Conservation (phyloP, 371 early-diverging fungal genomes). For the Mortierella sp. region DNA sequence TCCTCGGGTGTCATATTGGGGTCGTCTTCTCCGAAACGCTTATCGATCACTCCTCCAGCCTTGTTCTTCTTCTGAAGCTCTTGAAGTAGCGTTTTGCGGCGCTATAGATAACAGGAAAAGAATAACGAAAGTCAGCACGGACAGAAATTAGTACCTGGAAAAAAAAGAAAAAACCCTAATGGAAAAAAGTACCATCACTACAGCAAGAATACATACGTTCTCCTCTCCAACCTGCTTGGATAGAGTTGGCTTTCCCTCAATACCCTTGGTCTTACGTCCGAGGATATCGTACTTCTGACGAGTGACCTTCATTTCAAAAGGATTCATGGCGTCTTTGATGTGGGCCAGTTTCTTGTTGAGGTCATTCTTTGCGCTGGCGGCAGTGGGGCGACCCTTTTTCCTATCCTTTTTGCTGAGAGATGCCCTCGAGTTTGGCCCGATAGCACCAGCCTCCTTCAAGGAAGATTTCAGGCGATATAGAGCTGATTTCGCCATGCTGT, state of each 20-base stretch:
- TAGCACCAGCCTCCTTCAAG: constrained; percentile 79
- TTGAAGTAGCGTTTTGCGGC: constrained; percentile 84
- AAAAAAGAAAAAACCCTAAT: neutral
- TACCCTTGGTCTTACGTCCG: constrained; percentile 89
- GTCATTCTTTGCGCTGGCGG: constrained; percentile 65
- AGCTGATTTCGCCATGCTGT: constrained; percentile 62
- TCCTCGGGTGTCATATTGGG: constrained; percentile 92
- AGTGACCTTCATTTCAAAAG: constrained; percentile 89
- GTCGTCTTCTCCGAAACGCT: constrained; percentile 95
- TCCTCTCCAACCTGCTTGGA: constrained; percentile 88
- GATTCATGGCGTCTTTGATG: constrained; percentile 78
- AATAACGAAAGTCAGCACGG: too few relatives aligned
- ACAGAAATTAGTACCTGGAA: neutral
- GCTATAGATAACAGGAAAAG: constrained; percentile 48
- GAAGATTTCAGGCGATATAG: constrained; percentile 85
- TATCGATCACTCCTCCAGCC: constrained; percentile 87
- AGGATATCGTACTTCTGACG: constrained; percentile 86
- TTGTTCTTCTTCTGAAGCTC: constrained; percentile 80
- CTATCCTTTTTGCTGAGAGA: constrained; percentile 71
- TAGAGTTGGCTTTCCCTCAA: constrained; percentile 81
- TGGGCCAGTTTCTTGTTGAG: constrained; percentile 61
- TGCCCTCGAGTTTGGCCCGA: constrained; percentile 76
- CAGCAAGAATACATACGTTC: constrained; percentile 69
- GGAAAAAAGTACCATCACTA: neutral
- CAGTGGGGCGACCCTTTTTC: constrained; percentile 68